Evolutionary conservation across 805 yeast genomes (phyloP), one percentile per base, ranked within the genome.

Genomic region (Myxozyma nipponensis): DNA sequence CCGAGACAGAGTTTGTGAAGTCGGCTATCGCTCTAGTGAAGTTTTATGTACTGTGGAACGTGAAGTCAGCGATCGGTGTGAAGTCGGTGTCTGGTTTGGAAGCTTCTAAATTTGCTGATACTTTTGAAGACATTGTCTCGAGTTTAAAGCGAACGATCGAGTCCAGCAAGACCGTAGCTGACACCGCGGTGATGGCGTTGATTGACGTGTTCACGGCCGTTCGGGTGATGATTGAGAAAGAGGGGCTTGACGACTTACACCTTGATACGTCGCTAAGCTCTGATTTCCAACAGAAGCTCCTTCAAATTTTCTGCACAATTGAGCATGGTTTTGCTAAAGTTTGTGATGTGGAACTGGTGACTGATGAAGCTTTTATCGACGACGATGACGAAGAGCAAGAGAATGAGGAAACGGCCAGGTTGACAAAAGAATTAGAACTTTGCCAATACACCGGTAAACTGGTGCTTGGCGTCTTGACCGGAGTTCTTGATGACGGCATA

Each of bases 391-490:
- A 22, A 18, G 53, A 34, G 1, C 48, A 52, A 4, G 42, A 6
- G 4, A 40, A 25, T 7, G 35, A 28, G 2, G 39, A 24, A 26
- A 22, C 21, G 7, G 46, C 32, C 42, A 32, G 17, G 37, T 48
- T 19, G 50, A 44, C 24, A 28, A 36, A n/a, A 6, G 54, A 54
- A 25, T 22, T 54, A 17, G 37, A 41, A 7, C 37, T 54, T n/a
- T 54, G 58, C 21, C 50, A 53, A 35, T 19, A 46, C 17, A 45
- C 48, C 6, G 58, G 58, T 17, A 42, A 49, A 23, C 15, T 54
- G 13, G 51, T 52, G 10, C 42, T 53, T 15, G 58, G 50, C 1
- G 38, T 52, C 15, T 32, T 51, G 21, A 42, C 36, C 13, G 52
- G 52, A 13, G 21, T 18, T n/a, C 6, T 13, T n/a, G 19, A 35